Conservation (phyloP, 1,284 basidiomycete species). For the Wallemia ichthyophaga region DNA sequence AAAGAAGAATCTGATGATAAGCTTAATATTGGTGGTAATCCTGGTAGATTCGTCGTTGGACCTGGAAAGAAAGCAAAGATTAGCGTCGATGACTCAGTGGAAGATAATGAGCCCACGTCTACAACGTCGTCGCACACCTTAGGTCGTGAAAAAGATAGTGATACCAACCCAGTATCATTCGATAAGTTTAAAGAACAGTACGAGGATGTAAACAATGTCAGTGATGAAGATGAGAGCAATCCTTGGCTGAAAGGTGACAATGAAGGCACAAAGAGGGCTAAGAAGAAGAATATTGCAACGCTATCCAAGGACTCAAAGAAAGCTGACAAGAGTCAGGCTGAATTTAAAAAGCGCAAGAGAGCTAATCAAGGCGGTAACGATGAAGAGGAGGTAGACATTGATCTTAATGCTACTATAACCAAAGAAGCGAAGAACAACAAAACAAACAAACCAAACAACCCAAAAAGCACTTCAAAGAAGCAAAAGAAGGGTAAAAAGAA, state of each 20-base stretch:
- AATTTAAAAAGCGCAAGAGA: neutral
- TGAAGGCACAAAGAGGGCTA: conserved; percentile 7
- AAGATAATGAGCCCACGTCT: conserved; percentile 3
- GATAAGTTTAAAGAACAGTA: conserved; percentile 9
- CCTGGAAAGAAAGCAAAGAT: conserved; percentile 6
- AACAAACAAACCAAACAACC: no score
- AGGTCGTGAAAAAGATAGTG: conserved; percentile 1
- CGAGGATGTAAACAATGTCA: conserved; percentile 3
- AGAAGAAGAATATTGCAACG: conserved; percentile 3
- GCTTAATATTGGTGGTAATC: conserved; percentile 17
- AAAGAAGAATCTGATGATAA: conserved; percentile 15
- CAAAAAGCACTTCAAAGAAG: conserved; percentile 2
- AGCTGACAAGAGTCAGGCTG: neutral
- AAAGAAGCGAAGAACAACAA: conserved; percentile 3
- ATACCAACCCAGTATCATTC: neutral
- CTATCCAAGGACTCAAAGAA: neutral
- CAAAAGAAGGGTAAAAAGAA: conserved; percentile 7
- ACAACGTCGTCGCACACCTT: conserved; percentile 1
- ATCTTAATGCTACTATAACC: conserved; percentile 2
- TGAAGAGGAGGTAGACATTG: neutral
- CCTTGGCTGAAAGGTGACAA: conserved; percentile 6
- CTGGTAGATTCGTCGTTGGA: conserved; percentile 22
- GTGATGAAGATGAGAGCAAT: conserved; percentile 1
- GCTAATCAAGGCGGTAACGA: neutral
- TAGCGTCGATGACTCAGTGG: conserved; percentile 7